Percentiles rank a stretch among this genome's conserved stretches.
Conservation (phyloP, 176 grass and related monocot species). For the Saccharum officinarum region DNA sequence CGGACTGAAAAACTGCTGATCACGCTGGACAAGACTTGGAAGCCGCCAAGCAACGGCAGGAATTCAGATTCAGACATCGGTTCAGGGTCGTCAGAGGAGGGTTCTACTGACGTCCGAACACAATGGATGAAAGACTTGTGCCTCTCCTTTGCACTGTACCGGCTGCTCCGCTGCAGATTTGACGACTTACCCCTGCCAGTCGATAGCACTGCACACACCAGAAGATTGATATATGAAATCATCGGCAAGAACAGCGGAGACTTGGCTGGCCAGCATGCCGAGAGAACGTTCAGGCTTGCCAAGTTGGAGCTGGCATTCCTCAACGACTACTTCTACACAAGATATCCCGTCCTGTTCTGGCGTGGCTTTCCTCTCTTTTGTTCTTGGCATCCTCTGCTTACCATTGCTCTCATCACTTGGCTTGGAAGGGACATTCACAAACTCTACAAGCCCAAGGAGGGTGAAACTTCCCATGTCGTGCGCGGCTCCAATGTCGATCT, state of each 20-base stretch:
- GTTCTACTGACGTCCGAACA: too few relatives aligned
- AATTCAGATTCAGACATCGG: too few relatives aligned
- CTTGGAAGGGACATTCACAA: not conserved
- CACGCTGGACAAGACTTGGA: not conserved
- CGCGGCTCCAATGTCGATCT: not conserved
- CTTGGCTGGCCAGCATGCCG: too few relatives aligned
- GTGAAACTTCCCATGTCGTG: not conserved
- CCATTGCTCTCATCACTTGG: not conserved
- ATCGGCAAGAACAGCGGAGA: not conserved
- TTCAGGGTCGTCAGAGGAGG: too few relatives aligned
- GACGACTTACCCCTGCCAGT: not conserved
- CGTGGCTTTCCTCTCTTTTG: not conserved
- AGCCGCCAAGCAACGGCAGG: not conserved
- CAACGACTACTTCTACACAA: constrained; percentile 25
- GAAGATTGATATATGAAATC: not conserved
- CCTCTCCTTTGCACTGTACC: not conserved
- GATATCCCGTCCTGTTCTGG: constrained; percentile 5
- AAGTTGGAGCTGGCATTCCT: not conserved
- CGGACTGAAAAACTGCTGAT: not conserved
- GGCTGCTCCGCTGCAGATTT: constrained; percentile 15
- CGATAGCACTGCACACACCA: not conserved
- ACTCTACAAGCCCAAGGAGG: not conserved
- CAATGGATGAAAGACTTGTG: too few relatives aligned
- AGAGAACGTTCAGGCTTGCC: not conserved
- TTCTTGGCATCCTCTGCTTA: not conserved